These are phyloP conservation scores for Tylopilus vinaceipallidus DNA, from an alignment of 768 basidiomycete species.

Conservation along the genomic window DNA sequence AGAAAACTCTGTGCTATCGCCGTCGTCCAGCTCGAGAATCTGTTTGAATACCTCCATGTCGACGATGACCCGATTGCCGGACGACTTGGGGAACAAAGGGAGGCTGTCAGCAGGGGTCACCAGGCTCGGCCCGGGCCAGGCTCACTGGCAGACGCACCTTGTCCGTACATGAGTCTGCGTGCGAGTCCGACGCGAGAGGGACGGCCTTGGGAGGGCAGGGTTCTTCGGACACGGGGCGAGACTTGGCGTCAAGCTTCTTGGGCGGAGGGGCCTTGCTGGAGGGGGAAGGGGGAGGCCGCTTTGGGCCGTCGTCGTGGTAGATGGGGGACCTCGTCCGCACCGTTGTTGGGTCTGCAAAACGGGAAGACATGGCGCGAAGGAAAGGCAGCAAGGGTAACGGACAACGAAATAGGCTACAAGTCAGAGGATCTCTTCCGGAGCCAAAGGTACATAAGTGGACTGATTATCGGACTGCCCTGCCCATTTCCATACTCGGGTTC, in stretches of 20 bases:
- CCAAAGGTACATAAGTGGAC: conserved; percentile 32
- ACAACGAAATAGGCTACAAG: conserved; percentile 28
- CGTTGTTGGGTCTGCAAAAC: conserved; percentile 26
- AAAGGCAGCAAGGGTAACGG: conserved; percentile 8
- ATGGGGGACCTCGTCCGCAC: conserved; percentile 32
- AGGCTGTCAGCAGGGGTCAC: conserved; percentile 14
- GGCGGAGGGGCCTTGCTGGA: conserved; percentile 30
- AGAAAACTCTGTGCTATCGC: conserved; percentile 74
- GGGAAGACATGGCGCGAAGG: conserved; percentile 28
- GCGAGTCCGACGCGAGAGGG: conserved; percentile 12
- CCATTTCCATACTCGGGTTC: conserved; percentile 21
- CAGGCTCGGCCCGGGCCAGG: too few species aligned
- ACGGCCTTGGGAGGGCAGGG: conserved; percentile 5
- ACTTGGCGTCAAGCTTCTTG: conserved; percentile 33
- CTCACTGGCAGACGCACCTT: conserved; percentile 20
- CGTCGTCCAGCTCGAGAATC: conserved; percentile 90
- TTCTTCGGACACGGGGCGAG: conserved; percentile 32
- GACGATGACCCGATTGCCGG: conserved; percentile 42
- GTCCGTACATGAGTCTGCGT: conserved; percentile 23
- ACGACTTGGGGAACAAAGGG: conserved; percentile 5
- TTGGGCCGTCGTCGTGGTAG: conserved; percentile 26
- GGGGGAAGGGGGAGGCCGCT: conserved; percentile 33
- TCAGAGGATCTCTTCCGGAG: conserved; percentile 27
- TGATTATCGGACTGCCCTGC: conserved; percentile 32
- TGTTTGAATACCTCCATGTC: conserved; percentile 82